phyloP scores from a whole-genome alignment of 2,329 filamentous ascomycete genomes.

The Fusarium sacchari region DNA sequence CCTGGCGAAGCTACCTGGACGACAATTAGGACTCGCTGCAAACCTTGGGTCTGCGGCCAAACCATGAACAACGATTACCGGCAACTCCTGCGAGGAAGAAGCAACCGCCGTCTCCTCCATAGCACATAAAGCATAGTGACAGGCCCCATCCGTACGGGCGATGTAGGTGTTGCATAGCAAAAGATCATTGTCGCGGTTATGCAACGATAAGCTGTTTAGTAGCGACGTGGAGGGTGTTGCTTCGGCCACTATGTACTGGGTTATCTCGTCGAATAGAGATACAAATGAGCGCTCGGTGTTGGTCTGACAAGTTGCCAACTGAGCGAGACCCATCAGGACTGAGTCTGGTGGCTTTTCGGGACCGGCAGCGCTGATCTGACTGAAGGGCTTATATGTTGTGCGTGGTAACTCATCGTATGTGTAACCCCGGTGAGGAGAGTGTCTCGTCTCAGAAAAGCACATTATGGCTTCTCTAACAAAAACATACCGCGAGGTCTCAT shows the following conservation, averaged over 20 bases:
- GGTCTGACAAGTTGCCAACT: not conserved
- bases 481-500: not conserved
- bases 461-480: not conserved
- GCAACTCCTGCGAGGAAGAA: not conserved
- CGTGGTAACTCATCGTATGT: not conserved
- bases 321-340: not conserved
- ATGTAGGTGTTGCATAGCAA: not conserved
- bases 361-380: not conserved
- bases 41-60: not conserved
- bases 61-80: not conserved
- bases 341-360: not conserved
- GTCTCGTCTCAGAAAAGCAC: too few species aligned
- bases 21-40: fast-evolving
- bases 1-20: not conserved
- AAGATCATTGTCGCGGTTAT: not conserved
- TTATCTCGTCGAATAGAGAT: not conserved
- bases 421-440: not conserved
- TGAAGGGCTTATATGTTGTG: not conserved
- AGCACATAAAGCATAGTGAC: not conserved
- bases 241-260: not conserved
- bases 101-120: fast-evolving
- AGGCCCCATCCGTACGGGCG: not conserved
- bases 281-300: slow-evolving; percentile 2
- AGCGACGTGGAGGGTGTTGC: not conserved
- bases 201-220: not conserved